A percentile compares a stretch with the other conserved stretches of the same genome.
phyloP scores from a whole-genome alignment of 805 yeast species.

The Metschnikowia lachancei region DNA sequence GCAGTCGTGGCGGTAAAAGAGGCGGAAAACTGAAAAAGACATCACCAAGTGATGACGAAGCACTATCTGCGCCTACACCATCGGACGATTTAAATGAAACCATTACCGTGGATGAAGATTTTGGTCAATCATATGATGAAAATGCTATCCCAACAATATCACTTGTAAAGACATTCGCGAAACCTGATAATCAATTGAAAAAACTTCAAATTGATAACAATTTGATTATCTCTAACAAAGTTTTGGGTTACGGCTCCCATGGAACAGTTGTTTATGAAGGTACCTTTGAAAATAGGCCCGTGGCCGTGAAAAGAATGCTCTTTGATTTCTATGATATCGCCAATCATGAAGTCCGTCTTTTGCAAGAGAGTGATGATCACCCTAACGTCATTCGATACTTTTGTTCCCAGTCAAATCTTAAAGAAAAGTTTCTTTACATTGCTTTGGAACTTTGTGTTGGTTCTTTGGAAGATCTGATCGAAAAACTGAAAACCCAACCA shows the following conservation, averaged over 20 bases:
- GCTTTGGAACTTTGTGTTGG: constrained; percentile 91
- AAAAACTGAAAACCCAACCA: constrained; percentile 36
- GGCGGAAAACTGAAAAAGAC: constrained; percentile 31
- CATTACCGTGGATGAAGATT: constrained; percentile 8
- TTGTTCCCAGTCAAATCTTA: constrained; percentile 77
- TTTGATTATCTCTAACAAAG: constrained; percentile 62
- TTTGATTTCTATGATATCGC: constrained; percentile 93
- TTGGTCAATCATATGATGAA: constrained; percentile 10
- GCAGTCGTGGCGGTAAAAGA: constrained; percentile 79
- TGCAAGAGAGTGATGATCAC: constrained; percentile 95
- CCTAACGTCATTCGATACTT: constrained; percentile 91
- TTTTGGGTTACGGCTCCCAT: constrained; percentile 94
- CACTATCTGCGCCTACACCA: constrained; percentile 6
- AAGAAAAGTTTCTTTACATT: constrained; percentile 81
- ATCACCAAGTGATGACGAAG: constrained; percentile 34
- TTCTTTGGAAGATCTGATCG: constrained; percentile 81
- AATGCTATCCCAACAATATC: constrained; percentile 24
- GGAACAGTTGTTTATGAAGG: constrained; percentile 95
- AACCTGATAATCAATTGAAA: constrained; percentile 20
- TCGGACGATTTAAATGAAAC: constrained; percentile 9
- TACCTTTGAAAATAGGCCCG: constrained; percentile 85
- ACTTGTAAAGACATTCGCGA: constrained; percentile 24
- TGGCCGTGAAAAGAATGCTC: constrained; percentile 92
- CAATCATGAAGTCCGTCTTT: constrained; percentile 78
- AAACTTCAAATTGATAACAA: constrained; percentile 47